phyloP scores from a whole-genome alignment of 371 early-diverging fungal genomes.

The Mucor ambiguus region DNA sequence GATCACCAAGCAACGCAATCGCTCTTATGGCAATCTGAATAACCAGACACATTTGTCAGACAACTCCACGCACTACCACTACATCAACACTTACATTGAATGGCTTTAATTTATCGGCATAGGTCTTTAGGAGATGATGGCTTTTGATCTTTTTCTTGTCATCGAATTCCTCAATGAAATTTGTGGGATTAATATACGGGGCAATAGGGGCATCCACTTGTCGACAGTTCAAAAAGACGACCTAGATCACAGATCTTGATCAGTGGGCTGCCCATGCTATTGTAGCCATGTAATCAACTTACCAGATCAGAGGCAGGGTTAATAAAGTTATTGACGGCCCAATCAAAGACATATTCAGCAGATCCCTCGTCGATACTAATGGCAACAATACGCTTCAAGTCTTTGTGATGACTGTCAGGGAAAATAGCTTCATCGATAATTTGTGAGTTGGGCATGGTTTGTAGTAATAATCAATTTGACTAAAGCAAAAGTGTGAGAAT shows the following conservation, averaged over 20 bases:
- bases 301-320: conserved; percentile 27
- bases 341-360: conserved; percentile 28
- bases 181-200: conserved; percentile 21
- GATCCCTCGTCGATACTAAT: conserved; percentile 29
- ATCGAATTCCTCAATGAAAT: conserved; percentile 23
- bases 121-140: conserved; percentile 20
- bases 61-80: background rate
- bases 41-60: background rate
- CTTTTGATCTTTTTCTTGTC: conserved; percentile 21
- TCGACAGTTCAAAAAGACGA: conserved; percentile 23
- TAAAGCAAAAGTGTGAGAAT: background rate
- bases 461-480: background rate
- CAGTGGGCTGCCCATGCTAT: background rate
- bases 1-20: conserved; percentile 45
- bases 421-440: conserved; percentile 17
- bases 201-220: conserved; percentile 18
- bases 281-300: background rate
- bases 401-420: conserved; percentile 9
- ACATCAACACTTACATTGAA: conserved; percentile 9
- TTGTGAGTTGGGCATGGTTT: conserved; percentile 18
- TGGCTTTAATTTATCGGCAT: conserved; percentile 23
- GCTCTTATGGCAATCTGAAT: conserved; percentile 38
- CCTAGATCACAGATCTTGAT: background rate
- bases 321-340: conserved; percentile 30
- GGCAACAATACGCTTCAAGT: conserved; percentile 15